phyloP scores from a whole-genome alignment of 352 stramenopile genomes.

The Globisporangium sylvaticum region DNA sequence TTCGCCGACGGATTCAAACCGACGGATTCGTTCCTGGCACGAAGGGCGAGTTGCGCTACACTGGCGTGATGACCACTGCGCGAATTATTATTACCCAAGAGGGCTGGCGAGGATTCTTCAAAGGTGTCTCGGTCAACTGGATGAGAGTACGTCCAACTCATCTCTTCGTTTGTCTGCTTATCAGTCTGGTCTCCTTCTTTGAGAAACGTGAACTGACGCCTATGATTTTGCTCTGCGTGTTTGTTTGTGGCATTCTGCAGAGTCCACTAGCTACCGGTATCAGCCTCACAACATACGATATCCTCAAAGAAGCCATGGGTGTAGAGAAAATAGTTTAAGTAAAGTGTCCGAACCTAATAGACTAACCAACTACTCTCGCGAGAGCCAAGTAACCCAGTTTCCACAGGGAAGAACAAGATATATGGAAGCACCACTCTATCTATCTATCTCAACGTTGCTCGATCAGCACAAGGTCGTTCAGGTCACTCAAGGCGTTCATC shows the following conservation, averaged over 20 bases:
- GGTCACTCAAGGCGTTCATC: slow-evolving; percentile 45
- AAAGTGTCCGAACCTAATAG: slow-evolving; percentile 30
- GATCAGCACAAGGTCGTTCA: slow-evolving; percentile 39
- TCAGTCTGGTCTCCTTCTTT: neutral
- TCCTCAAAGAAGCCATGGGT: slow-evolving; percentile 82
- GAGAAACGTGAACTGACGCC: neutral
- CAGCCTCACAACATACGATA: slow-evolving; percentile 84
- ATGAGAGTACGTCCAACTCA: slow-evolving; percentile 55
- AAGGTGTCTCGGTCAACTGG: slow-evolving; percentile 85
- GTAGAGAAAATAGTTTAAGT: slow-evolving; percentile 54
- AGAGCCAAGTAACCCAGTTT: neutral
- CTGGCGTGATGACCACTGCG: slow-evolving; percentile 56
- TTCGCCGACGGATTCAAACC: slow-evolving; percentile 78
- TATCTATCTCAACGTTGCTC: neutral
- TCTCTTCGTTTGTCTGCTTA: neutral
- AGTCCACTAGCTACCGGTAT: slow-evolving; percentile 83
- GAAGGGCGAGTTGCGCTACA: slow-evolving; percentile 51
- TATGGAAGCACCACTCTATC: neutral
- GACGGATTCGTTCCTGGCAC: slow-evolving; percentile 69
- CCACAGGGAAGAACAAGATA: neutral
- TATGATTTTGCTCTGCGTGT: neutral
- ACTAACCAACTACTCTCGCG: slow-evolving; percentile 11
- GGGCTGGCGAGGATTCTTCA: slow-evolving; percentile 82
- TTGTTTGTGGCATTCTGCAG: slow-evolving; percentile 26
- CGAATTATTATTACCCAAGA: slow-evolving; percentile 70